Percentiles rank a stretch among this genome's conserved stretches.
These are phyloP conservation scores for Lolium multiflorum DNA, from an alignment of 176 grass and related monocot genomes.

Conservation along the genomic window DNA sequence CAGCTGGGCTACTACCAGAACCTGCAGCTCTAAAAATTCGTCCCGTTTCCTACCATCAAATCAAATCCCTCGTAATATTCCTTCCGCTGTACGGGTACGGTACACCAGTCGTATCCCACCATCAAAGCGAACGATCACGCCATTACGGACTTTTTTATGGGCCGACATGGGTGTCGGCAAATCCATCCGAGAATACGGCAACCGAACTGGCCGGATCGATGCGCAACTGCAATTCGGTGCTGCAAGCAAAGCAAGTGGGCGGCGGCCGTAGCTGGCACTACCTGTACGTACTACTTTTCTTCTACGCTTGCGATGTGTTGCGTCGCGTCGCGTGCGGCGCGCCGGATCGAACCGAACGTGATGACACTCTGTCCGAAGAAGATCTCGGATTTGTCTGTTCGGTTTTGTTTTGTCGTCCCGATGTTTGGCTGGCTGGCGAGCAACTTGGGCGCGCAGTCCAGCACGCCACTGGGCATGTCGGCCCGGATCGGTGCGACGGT, in stretches of 20 bases:
- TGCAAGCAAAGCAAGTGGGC: background rate
- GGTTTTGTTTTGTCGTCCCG: background rate
- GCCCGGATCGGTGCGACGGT: too few species aligned
- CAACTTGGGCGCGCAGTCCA: background rate
- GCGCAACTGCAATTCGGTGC: background rate
- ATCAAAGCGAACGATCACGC: background rate
- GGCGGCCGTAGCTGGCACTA: background rate
- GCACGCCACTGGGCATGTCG: too few species aligned
- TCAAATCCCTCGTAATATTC: too few species aligned
- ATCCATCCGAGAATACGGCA: background rate
- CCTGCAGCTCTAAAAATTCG: too few species aligned
- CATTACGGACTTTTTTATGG: background rate
- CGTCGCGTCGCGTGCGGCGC: too few species aligned
- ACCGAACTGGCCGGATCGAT: background rate
- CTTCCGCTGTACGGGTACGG: too few species aligned
- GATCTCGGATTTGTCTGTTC: background rate
- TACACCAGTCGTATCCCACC: too few species aligned
- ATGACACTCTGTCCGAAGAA: background rate
- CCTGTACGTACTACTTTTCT: background rate
- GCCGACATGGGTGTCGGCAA: slow-evolving; percentile 10
- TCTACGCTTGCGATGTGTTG: background rate
- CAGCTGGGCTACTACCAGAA: background rate
- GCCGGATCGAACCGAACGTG: background rate
- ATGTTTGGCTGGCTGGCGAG: background rate
- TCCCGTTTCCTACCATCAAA: too few species aligned